Evolutionary conservation across 306 rosid species (phyloP).

Genomic region (Abrus precatorius): DNA sequence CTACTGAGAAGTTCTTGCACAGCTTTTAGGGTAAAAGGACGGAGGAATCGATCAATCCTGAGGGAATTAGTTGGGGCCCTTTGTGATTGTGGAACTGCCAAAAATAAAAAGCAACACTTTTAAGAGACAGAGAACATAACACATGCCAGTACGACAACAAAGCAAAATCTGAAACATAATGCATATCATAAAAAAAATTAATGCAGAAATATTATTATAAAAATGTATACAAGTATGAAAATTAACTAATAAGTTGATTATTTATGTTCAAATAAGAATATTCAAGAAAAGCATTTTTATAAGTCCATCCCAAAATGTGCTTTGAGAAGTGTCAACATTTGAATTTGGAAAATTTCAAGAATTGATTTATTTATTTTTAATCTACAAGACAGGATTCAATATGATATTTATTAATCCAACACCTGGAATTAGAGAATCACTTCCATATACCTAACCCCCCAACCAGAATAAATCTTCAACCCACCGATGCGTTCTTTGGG

Average conservation of each 20-base stretch:
- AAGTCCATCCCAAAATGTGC: constrained; percentile 13
- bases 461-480: constrained; percentile 44
- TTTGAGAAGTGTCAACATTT: not conserved
- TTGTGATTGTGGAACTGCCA: constrained; percentile 87
- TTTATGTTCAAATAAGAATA: constrained; percentile 3
- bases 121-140: constrained; percentile 3
- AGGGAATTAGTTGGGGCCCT: constrained; percentile 85
- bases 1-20: constrained; percentile 95
- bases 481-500: constrained; percentile 92
- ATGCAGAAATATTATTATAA: not conserved
- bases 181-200: not conserved
- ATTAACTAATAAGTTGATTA: constrained; percentile 4
- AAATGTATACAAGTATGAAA: not conserved
- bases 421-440: constrained; percentile 5
- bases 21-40: constrained; percentile 95
- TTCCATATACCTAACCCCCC: not conserved
- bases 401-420: not conserved
- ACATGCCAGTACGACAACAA: constrained; percentile 1
- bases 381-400: constrained; percentile 13
- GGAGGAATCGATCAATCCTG: constrained; percentile 84
- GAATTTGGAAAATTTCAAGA: too few species aligned
- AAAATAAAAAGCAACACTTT: constrained; percentile 20
- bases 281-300: not conserved
- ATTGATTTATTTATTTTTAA: not conserved
- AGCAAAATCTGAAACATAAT: not conserved